Evolutionary conservation across 1,284 basidiomycete genomes (phyloP), one percentile per base, ranked within the genome.

Genomic region (Trichosporon ovoides): DNA sequence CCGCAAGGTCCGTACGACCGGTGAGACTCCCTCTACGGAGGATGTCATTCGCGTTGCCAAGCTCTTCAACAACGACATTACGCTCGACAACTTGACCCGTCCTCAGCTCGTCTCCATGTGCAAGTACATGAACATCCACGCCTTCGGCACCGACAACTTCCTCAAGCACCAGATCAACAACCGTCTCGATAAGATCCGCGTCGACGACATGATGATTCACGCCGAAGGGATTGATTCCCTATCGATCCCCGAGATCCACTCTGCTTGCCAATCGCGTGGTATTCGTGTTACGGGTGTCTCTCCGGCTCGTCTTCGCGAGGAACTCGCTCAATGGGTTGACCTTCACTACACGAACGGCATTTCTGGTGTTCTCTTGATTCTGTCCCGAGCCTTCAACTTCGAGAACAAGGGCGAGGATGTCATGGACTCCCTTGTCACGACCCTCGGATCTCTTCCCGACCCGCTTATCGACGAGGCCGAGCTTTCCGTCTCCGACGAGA

Each of bases 81-180:
- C 95, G 0, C 84, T 99, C 58, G 96, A 98, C 82, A 99, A 99
- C 77, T 82, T 99, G 62, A 93, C 93, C 3, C 87, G 95, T 33
- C 94, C 96, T 22, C 95, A 99, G 78, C 84, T 99, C 16, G 93
- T 97, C 38, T 95, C 91, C 2, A 95, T 96, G 87, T 97, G 88
- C 70, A 84, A 91, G 56, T 97, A 96, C 77, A 97, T 98, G 93
- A 92, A 90, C 66, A 85, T 98, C 72, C 92, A 98, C 78, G 95
- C 95, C 3, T 99, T 98, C 70, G 95, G 95, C 46, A 98, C 96
- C 36, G 95, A 99, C 78, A 98, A 98, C 79, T 98, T 97, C 80
- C 83, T 99, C 49, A 89, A 95, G 56, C 93, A 93, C 59, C 87
- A 91, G 61, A 92, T 99, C 73, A 88, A 92, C 40, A 85, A 84